Evolutionary conservation across 176 grass and related monocot genomes (phyloP), one percentile per base, ranked within the genome.

Genomic region (Leersia perrieri): DNA sequence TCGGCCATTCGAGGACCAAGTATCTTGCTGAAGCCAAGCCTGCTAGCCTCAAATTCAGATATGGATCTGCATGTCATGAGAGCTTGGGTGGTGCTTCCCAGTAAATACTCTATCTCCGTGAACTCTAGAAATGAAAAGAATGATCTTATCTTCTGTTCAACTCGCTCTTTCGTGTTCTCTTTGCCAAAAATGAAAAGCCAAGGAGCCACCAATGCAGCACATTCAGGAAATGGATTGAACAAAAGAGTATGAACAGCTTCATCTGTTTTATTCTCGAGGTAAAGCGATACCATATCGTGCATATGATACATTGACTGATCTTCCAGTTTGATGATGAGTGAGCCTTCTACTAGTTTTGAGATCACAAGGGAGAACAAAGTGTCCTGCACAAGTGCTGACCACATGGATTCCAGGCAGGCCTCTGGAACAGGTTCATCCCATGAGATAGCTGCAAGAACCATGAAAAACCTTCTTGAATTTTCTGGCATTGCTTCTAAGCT

Each of bases 171-270:
- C 47, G 74, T 29, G 10, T 41, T 42, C 53, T 92, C 77, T 83
- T 94, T 94, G 34, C 92, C 92, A 80, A 94, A 92, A 84, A 92
- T 77, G 49, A 92, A 89, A 83, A 94, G 81, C 92, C 92, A 94
- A 40, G 92, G 92, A 72, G 77, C 81, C 35, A 92, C 85, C 74
- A 81, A 73, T 62, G 89, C 89, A 68, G 74, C 79, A 80, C 60
- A 70, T 65, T 89, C 81, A 82, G 74, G 75, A 57, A 86, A 85
- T n/a, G 77, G 81, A 63, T 89, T 74, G 5, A 73, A 79, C 75
- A 91, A 68, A 80, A 94, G 77, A 33, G 66, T 85, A 66, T 45
- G 75, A 20, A 82, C 63, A 67, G 65, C 89, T 42, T 89, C 78
- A 51, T 85, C 79, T 69, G 66, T 63, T 92, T 83, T 90, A 26